These are phyloP conservation scores for Nemania diffusa DNA, from an alignment of 2,329 filamentous ascomycete genomes.

Conservation along the genomic window DNA sequence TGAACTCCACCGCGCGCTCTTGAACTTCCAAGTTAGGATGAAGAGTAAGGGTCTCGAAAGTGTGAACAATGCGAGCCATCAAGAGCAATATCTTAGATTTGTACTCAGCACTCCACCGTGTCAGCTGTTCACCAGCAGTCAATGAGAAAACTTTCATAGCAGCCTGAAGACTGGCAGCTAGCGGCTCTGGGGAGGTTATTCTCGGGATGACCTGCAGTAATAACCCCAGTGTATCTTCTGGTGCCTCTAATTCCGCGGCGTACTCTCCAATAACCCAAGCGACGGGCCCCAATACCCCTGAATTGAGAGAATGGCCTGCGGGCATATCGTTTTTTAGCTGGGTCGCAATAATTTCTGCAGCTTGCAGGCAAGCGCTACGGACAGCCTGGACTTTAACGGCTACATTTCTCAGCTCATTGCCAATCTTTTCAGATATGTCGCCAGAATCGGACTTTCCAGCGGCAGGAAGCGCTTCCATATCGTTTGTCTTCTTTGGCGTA, in stretches of 20 bases:
- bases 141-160: slow-evolving; percentile 84
- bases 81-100: slow-evolving; percentile 81
- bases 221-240: slow-evolving; percentile 77
- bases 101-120: slow-evolving; percentile 76
- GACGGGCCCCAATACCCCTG: slow-evolving; percentile 77
- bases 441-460: slow-evolving; percentile 49
- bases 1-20: slow-evolving; percentile 91
- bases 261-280: slow-evolving; percentile 93
- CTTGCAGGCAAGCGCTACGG: slow-evolving; percentile 80
- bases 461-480: slow-evolving; percentile 48
- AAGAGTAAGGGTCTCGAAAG: slow-evolving; percentile 79
- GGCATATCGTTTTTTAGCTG: slow-evolving; percentile 65
- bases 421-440: slow-evolving; percentile 76
- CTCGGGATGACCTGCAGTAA: slow-evolving; percentile 74
- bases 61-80: slow-evolving; percentile 83
- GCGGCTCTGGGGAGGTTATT: slow-evolving; percentile 69
- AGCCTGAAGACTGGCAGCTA: slow-evolving; percentile 86
- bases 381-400: slow-evolving; percentile 91
- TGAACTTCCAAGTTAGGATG: slow-evolving; percentile 95
- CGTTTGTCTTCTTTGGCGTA: slow-evolving; percentile 54
- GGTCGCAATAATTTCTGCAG: slow-evolving; percentile 79
- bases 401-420: slow-evolving; percentile 86
- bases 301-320: slow-evolving; percentile 66
- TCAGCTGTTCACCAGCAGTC: slow-evolving; percentile 72
- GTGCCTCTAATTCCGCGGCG: slow-evolving; percentile 73